phyloP scores from a whole-genome alignment of 805 yeast species.

The Candida boleticola region DNA sequence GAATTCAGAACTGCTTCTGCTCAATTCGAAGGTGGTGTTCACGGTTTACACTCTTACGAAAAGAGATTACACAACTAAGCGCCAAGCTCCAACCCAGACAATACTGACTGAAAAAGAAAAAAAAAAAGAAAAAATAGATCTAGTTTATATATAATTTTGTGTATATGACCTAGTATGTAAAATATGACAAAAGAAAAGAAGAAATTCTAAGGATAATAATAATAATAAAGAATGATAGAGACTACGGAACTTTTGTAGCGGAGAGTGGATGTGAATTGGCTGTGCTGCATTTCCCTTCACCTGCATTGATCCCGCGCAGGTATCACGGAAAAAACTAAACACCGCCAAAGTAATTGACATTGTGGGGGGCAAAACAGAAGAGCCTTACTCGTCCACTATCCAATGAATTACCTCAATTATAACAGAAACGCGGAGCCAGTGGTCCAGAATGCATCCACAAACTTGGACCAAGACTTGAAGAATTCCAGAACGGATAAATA shows the following conservation, averaged over 20 bases:
- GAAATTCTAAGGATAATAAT: background rate
- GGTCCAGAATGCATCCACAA: conserved; percentile 35
- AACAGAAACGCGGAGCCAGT: conserved; percentile 6
- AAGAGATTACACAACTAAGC: conserved; percentile 87
- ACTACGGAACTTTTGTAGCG: no score
- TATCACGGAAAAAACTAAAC: no score
- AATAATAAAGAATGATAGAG: background rate
- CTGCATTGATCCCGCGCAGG: no score
- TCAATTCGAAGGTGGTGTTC: conserved; percentile 98
- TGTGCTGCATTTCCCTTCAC: no score
- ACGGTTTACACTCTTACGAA: conserved; percentile 94
- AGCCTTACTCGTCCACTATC: no score
- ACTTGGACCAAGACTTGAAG: conserved; percentile 61
- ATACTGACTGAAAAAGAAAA: conserved; percentile 5
- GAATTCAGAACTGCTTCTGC: conserved; percentile 99
- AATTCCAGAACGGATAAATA: conserved; percentile 54
- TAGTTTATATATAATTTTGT: no score
- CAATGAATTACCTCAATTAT: conserved; percentile 9
- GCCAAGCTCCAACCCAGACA: no score
- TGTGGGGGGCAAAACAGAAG: no score
- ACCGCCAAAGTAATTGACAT: no score
- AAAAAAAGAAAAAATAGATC: background rate
- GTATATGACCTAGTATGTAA: background rate
- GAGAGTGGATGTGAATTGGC: no score
- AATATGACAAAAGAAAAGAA: background rate